Evolutionary conservation across 140 eudicot genomes (phyloP), one percentile per base, ranked within the genome.

Genomic region (Flaveria floridana): DNA sequence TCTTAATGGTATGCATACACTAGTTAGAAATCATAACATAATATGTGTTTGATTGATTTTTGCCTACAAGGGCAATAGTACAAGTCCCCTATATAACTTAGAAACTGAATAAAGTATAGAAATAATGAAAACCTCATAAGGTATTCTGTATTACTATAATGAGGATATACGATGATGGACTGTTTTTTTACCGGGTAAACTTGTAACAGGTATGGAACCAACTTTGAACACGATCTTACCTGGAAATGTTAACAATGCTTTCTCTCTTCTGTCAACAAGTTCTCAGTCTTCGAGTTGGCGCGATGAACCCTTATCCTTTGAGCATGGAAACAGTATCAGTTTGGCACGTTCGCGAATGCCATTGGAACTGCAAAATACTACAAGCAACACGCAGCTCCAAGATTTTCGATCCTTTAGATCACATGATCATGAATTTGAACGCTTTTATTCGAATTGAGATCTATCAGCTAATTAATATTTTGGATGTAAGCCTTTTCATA

Each of bases 191-290:
- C 6, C 3, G 37, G 37, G 37, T 72, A 73, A 42, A 44, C 3
- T 11, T 55, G 71, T 71, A 42, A 21, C 85, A 80, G 87, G 85
- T 28, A 39, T 80, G 75, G 71, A 72, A 19, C 30, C 75, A 65
- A 77, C 46, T 73, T 66, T 81, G 2, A 62, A 58, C 55, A 8
- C 82, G 34, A 65, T 63, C 23, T n/a, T 62, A n/a, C 68, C 72
- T 15, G 68, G 81, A 56, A 76, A 82, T 62, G 76, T 73, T 70
- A 76, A 73, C 21, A 77, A 80, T 65, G 87, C 89, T 83, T 78
- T 76, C 89, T 86, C 89, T 86, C 89, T 83, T 86, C 89, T 86
- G 89, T 86, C 89, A 86, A 48, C 84, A 68, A 75, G 68, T 80
- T 68, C 80, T 47, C 76, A 85, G 86, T 59, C 87, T 51, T 76